Conservation (phyloP, 805 yeast species). For the Zygotorulaspora danielsina region DNA sequence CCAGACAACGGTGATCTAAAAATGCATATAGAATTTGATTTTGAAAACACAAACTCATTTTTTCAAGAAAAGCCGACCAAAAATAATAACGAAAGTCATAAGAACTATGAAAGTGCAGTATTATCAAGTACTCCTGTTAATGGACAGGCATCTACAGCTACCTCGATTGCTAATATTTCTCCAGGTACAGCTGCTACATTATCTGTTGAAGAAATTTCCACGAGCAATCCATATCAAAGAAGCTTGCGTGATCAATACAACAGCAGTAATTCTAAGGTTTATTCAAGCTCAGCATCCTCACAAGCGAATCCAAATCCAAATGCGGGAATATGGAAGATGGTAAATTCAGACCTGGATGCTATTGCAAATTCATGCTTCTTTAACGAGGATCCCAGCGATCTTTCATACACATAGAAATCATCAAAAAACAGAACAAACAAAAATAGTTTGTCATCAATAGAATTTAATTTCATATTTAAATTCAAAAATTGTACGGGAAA, state of each 20-base stretch:
- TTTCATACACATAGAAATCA: constrained; percentile 5
- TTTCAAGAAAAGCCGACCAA: constrained; percentile 15
- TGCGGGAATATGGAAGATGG: constrained; percentile 9
- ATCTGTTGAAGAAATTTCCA: constrained; percentile 10
- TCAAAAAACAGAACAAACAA: not conserved
- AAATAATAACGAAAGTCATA: not conserved
- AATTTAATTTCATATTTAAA: too few species aligned
- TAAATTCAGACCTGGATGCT: constrained; percentile 10
- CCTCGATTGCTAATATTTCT: constrained; percentile 12
- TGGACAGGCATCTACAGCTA: constrained; percentile 11
- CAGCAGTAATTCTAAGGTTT: constrained; percentile 3
- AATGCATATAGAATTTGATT: constrained; percentile 27
- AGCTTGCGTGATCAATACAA: constrained; percentile 2
- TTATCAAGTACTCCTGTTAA: constrained; percentile 7
- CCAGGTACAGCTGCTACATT: constrained; percentile 13
- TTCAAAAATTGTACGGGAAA: too few species aligned
- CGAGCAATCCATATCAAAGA: constrained; percentile 4
- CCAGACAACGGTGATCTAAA: constrained; percentile 5
- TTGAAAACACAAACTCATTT: constrained; percentile 23
- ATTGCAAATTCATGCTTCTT: constrained; percentile 8
- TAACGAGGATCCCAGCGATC: constrained; percentile 10
- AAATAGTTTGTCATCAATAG: too few species aligned
- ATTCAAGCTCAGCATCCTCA: constrained; percentile 3
- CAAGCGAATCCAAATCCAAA: constrained; percentile 2
- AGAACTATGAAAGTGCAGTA: constrained; percentile 3